These are phyloP conservation scores for Wickerhamomyces chambardii DNA, from an alignment of 805 yeast genomes.

Conservation along the genomic window DNA sequence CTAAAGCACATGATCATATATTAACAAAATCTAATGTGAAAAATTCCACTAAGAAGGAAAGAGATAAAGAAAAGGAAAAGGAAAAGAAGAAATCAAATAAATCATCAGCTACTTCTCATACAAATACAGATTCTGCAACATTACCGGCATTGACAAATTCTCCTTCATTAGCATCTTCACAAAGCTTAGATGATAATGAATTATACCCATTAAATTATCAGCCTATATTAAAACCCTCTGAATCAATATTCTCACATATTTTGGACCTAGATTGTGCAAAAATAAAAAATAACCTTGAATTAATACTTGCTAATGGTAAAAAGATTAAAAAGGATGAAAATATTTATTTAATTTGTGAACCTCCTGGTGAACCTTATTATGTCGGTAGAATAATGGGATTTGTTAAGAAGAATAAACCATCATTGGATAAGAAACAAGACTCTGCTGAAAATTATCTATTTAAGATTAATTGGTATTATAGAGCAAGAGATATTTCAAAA, in stretches of 20 bases:
- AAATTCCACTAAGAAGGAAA: no score
- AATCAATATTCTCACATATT: constrained; percentile 21
- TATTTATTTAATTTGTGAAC: constrained; percentile 81
- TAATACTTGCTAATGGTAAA: constrained; percentile 12
- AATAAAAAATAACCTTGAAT: constrained; percentile 16
- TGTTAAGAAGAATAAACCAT: constrained; percentile 24
- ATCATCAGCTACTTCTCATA: background rate
- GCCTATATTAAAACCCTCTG: constrained; percentile 6
- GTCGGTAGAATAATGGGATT: constrained; percentile 81
- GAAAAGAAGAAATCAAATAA: background rate
- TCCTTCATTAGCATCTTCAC: background rate
- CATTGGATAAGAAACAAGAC: constrained; percentile 13
- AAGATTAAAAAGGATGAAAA: constrained; percentile 34
- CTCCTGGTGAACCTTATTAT: constrained; percentile 91
- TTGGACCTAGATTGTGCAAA: constrained; percentile 29
- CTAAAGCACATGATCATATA: no score
- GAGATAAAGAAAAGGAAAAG: background rate
- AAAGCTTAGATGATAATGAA: constrained; percentile 2
- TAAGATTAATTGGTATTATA: constrained; percentile 83
- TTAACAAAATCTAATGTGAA: no score
- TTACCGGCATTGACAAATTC: background rate
- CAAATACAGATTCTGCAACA: background rate
- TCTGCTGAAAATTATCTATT: constrained; percentile 47
- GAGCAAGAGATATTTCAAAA: constrained; percentile 78
- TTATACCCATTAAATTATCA: constrained; percentile 15